Percentiles rank a stretch among this genome's conserved stretches.
These are phyloP conservation scores for Saksenaea oblongispora DNA, from an alignment of 371 early-diverging fungal genomes.

Conservation along the genomic window DNA sequence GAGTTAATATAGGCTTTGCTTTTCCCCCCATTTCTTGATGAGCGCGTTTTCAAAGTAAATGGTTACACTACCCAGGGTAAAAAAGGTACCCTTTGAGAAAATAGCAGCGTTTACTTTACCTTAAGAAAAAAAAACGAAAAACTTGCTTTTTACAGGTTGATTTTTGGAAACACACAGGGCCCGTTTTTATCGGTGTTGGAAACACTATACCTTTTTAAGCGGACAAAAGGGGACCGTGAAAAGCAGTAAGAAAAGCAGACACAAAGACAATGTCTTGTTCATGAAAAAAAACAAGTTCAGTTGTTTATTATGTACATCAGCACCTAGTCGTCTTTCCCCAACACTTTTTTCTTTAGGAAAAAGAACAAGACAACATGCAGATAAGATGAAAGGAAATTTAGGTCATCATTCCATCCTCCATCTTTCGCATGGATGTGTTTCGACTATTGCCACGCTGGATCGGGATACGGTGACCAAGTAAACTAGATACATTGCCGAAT, in stretches of 20 bases:
- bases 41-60: not conserved
- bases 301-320: not conserved
- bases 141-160: not conserved
- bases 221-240: slow-evolving; percentile 20
- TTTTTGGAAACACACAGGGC: no score
- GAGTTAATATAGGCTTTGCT: not conserved
- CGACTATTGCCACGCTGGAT: not conserved
- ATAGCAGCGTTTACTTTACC: not conserved
- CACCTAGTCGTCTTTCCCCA: not conserved
- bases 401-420: not conserved
- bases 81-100: no score
- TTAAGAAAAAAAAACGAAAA: not conserved
- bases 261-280: not conserved
- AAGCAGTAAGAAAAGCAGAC: not conserved
- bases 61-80: no score
- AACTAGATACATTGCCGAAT: not conserved
- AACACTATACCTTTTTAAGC: slow-evolving; percentile 18
- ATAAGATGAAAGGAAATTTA: not conserved
- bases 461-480: not conserved
- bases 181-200: not conserved
- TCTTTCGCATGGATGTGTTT: not conserved
- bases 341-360: no score
- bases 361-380: no score
- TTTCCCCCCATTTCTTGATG: slow-evolving; percentile 1
- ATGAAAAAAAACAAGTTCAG: not conserved